A percentile compares a stretch with the other conserved stretches of the same genome.
These are phyloP conservation scores for Penicillium sp. DNA, from an alignment of 2,329 filamentous ascomycete species.

Conservation along the genomic window DNA sequence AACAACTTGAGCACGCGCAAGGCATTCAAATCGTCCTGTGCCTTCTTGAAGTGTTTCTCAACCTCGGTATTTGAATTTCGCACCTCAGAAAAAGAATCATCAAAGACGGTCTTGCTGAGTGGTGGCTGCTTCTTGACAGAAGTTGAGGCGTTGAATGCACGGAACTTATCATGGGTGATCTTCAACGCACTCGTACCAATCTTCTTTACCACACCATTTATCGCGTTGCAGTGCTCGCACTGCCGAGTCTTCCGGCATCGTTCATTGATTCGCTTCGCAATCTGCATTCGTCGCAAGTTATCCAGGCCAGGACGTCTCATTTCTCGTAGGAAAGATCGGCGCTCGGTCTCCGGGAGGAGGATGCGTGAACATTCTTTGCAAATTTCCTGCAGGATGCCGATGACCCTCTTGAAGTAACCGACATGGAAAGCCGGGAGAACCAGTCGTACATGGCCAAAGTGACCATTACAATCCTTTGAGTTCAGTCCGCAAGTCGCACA, in stretches of 20 bases:
- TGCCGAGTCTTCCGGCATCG: slow-evolving; percentile 83
- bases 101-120: slow-evolving; percentile 77
- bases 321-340: slow-evolving; percentile 74
- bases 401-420: slow-evolving; percentile 91
- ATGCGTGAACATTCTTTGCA: slow-evolving; percentile 93
- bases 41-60: slow-evolving; percentile 87
- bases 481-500: slow-evolving; percentile 83
- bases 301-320: slow-evolving; percentile 80
- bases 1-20: slow-evolving; percentile 87
- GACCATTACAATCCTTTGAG: slow-evolving; percentile 83
- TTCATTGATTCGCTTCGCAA: slow-evolving; percentile 85
- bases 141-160: slow-evolving; percentile 83
- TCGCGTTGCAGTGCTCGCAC: slow-evolving; percentile 76
- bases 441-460: slow-evolving; percentile 91
- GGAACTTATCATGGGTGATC: slow-evolving; percentile 90
- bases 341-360: slow-evolving; percentile 76
- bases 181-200: slow-evolving; percentile 79
- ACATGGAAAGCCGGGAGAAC: slow-evolving; percentile 93
- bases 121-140: slow-evolving; percentile 82
- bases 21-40: slow-evolving; percentile 91
- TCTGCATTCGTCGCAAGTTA: slow-evolving; percentile 77
- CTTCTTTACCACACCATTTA: slow-evolving; percentile 92
- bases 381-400: slow-evolving; percentile 88
- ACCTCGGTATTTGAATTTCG: slow-evolving; percentile 77
- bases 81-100: slow-evolving; percentile 79